phyloP scores from a whole-genome alignment of 495 filamentous ascomycete species.

The Margaritispora aquatica region DNA sequence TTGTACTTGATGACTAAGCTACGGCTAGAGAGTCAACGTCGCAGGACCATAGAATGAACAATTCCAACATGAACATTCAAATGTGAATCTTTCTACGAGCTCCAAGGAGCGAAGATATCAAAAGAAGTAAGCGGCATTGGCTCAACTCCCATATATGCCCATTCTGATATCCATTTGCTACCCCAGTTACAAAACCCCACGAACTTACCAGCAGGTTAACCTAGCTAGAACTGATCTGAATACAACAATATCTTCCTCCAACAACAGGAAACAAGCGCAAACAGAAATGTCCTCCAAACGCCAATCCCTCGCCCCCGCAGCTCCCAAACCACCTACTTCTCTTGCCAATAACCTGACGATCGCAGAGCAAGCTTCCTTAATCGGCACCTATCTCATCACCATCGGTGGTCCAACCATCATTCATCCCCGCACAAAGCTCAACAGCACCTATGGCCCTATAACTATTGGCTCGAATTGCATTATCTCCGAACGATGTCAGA shows the following conservation, averaged over 20 bases:
- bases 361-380: constrained; percentile 66
- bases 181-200: background rate
- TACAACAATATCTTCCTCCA: background rate
- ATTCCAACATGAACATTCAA: background rate
- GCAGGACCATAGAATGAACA: background rate
- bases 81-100: background rate
- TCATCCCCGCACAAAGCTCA: constrained; percentile 71
- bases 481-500: constrained; percentile 61
- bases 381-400: constrained; percentile 64
- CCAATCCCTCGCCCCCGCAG: constrained; percentile 41
- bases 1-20: background rate
- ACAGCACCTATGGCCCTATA: constrained; percentile 62
- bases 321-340: constrained; percentile 59
- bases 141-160: background rate
- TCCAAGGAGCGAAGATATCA: background rate
- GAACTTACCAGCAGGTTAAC: constrained; percentile 5
- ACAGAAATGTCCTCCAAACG: constrained; percentile 37
- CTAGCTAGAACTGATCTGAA: background rate
- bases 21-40: too few species aligned
- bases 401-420: constrained; percentile 69
- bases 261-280: background rate
- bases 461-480: constrained; percentile 68
- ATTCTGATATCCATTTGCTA: constrained; percentile 10
- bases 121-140: constrained; percentile 15
- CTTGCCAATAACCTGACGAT: constrained; percentile 66